Conservation (phyloP, 192 early-diverging fungal genomes). For the Coemansia sp. region DNA sequence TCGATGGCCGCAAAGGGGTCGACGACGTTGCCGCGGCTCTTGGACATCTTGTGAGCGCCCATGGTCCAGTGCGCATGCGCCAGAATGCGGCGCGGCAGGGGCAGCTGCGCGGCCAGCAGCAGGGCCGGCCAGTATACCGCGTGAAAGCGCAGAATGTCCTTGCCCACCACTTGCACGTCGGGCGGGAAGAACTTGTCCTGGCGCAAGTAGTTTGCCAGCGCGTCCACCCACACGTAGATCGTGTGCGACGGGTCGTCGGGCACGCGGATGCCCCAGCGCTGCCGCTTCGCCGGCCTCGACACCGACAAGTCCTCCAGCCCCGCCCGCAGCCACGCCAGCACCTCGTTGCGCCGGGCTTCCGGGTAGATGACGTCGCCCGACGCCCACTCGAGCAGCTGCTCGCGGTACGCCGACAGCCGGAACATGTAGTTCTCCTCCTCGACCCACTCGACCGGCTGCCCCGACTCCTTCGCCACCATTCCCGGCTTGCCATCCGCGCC, state of each 20-base stretch:
- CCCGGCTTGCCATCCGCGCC: slow-evolving; percentile 9
- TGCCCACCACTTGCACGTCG: slow-evolving; percentile 84
- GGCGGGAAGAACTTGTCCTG: slow-evolving; percentile 75
- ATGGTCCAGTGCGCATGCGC: slow-evolving; percentile 96
- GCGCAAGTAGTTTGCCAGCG: slow-evolving; percentile 89
- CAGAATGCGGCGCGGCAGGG: slow-evolving; percentile 75
- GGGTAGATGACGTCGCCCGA: slow-evolving; percentile 68
- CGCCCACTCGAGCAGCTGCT: slow-evolving; percentile 68
- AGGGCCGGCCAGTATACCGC: slow-evolving; percentile 98
- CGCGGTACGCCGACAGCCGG: slow-evolving; percentile 62
- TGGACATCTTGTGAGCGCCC: slow-evolving; percentile 91
- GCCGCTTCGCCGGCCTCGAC: slow-evolving; percentile 72
- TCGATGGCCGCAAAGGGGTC: slow-evolving; percentile 75
- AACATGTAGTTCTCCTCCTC: slow-evolving; percentile 95
- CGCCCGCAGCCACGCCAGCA: slow-evolving; percentile 57
- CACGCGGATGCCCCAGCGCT: slow-evolving; percentile 90
- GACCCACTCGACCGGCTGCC: slow-evolving; percentile 84
- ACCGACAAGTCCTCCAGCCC: slow-evolving; percentile 78
- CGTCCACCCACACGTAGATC: slow-evolving; percentile 98
- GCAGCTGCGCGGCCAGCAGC: slow-evolving; percentile 80
- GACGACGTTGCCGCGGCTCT: slow-evolving; percentile 87
- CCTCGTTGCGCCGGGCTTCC: slow-evolving; percentile 61
- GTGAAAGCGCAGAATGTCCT: slow-evolving; percentile 96
- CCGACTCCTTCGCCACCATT: slow-evolving; percentile 71
- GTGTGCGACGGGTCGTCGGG: slow-evolving; percentile 84